A percentile compares a stretch with the other conserved stretches of the same genome.
These are phyloP conservation scores for Pharus latifolius DNA, from an alignment of 176 grass and related monocot genomes.

Conservation along the genomic window DNA sequence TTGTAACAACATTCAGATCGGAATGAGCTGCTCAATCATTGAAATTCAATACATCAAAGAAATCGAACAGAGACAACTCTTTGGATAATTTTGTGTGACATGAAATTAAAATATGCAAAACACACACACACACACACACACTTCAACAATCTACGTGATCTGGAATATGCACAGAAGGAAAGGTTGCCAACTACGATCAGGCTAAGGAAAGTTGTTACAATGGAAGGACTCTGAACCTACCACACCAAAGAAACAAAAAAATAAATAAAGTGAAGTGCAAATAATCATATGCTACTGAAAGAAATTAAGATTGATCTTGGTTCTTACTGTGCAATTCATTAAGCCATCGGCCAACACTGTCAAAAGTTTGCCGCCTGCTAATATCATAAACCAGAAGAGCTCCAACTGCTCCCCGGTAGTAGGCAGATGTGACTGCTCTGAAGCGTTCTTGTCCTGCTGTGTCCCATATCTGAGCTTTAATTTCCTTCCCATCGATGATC, in stretches of 20 bases:
- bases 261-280: too few species aligned
- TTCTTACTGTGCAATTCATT: constrained; percentile 56
- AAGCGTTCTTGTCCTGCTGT: constrained; percentile 68
- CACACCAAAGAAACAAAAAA: too few species aligned
- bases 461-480: constrained; percentile 78
- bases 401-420: constrained; percentile 60
- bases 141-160: too few species aligned
- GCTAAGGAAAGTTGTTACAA: too few species aligned
- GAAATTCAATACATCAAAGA: not conserved
- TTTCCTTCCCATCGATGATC: constrained; percentile 67
- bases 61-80: not conserved
- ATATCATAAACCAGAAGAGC: constrained; percentile 62
- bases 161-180: too few species aligned
- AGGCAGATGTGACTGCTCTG: constrained; percentile 61
- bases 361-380: constrained; percentile 58
- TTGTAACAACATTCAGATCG: constrained; percentile 82
- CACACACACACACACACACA: too few species aligned
- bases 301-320: not conserved
- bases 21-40: constrained; percentile 48
- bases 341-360: constrained; percentile 53
- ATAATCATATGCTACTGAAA: not conserved
- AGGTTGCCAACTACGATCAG: too few species aligned
- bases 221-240: too few species aligned
- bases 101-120: not conserved
- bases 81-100: not conserved